These are phyloP conservation scores for Boletus vermiculosoides DNA, from an alignment of 768 basidiomycete species.

Conservation along the genomic window DNA sequence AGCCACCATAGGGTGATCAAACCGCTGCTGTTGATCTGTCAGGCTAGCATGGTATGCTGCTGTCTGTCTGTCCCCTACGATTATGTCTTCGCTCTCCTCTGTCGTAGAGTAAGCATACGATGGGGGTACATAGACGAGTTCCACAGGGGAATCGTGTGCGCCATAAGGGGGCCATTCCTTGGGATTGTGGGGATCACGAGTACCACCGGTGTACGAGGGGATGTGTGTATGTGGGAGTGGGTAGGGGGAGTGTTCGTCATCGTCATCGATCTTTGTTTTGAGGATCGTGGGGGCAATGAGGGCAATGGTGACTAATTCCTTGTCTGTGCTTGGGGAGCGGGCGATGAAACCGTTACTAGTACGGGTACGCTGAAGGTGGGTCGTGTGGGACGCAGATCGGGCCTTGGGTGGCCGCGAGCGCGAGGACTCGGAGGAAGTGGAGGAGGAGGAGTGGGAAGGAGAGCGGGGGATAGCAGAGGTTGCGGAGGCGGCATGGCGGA, in stretches of 20 bases:
- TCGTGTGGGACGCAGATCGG: constrained; percentile 27
- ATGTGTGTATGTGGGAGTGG: constrained; percentile 13
- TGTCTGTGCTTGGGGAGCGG: constrained; percentile 34
- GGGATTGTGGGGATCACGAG: constrained; percentile 4
- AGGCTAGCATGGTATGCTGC: constrained; percentile 18
- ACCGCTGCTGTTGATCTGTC: constrained; percentile 11
- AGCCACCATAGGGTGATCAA: constrained; percentile 11
- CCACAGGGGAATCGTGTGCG: constrained; percentile 52
- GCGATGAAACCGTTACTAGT: constrained; percentile 46
- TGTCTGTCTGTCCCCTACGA: constrained; percentile 20
- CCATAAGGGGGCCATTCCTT: constrained; percentile 16
- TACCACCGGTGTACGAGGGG: constrained; percentile 6
- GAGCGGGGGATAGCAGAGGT: constrained; percentile 32
- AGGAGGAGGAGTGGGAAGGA: constrained; percentile 39
- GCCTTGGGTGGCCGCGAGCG: constrained; percentile 31
- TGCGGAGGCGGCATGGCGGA: constrained; percentile 26
- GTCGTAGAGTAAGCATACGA: constrained; percentile 27
- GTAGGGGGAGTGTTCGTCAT: constrained; percentile 30
- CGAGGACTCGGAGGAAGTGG: constrained; percentile 21
- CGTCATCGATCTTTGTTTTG: constrained; percentile 68
- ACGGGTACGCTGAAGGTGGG: constrained; percentile 18
- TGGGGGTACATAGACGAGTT: constrained; percentile 72
- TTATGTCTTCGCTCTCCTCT: constrained; percentile 20
- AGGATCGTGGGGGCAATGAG: constrained; percentile 79
- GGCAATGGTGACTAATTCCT: constrained; percentile 67